These are phyloP conservation scores for Sugiyamaella castrensis DNA, from an alignment of 1,139 yeast genomes.

Conservation along the genomic window DNA sequence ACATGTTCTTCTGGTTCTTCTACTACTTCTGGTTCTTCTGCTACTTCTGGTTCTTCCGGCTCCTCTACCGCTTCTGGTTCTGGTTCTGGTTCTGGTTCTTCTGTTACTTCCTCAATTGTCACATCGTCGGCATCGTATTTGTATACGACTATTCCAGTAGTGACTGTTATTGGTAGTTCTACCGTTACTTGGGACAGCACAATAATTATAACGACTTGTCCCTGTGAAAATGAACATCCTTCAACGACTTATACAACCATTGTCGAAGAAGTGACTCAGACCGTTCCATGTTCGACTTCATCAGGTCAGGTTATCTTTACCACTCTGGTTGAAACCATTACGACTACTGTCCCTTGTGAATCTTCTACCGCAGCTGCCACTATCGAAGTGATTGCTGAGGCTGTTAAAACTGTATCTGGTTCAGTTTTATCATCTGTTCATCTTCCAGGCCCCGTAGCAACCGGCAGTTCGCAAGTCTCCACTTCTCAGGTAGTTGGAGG, in stretches of 20 bases:
- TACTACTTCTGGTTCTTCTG: neutral
- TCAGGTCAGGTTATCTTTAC: neutral
- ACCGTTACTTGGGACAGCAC: slow-evolving; percentile 2
- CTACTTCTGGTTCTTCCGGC: neutral
- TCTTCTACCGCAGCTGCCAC: slow-evolving; percentile 1
- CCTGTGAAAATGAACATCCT: slow-evolving; percentile 5
- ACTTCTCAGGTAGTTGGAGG: neutral
- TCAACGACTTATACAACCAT: slow-evolving; percentile 4
- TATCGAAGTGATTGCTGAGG: slow-evolving; percentile 1
- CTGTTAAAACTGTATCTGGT: neutral
- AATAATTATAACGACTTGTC: slow-evolving; percentile 4
- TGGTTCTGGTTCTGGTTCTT: neutral
- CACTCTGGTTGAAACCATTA: neutral
- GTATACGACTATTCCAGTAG: slow-evolving; percentile 1
- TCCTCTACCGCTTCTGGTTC: neutral
- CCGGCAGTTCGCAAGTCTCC: neutral
- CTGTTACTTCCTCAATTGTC: neutral
- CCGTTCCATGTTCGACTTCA: slow-evolving; percentile 4
- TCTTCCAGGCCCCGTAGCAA: neutral
- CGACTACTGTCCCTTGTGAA: slow-evolving; percentile 1
- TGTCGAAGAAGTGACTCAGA: neutral
- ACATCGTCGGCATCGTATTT: neutral
- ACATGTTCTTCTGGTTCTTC: neutral
- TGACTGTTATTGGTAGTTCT: slow-evolving; percentile 4
- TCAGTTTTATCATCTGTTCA: neutral